Base-by-base conservation (phyloP, 139 green algal genomes). In the Chlamydomonas eustigma region DNA sequence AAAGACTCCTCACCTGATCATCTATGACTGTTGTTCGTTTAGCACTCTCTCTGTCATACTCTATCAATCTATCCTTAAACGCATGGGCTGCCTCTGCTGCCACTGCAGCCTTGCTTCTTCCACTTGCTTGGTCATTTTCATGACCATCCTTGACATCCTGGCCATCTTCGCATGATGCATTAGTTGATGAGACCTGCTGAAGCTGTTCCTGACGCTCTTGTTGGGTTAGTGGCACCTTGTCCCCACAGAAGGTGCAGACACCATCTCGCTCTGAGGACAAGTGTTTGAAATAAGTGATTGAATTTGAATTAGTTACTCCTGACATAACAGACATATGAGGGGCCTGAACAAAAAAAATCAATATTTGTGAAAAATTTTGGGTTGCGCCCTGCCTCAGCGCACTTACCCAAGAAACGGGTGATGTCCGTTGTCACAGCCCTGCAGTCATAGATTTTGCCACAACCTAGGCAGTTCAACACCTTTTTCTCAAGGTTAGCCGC, bases 11-110 rank as follows among this genome's bases (percentile, higher is more conserved):
- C 44, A 58, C 44, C 44, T 58, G 93, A 76, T 97, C 92, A 69
- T 98, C 94, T 37, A 97, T 90, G 3, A 98, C 93, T 0, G 81
- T 86, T 1, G 94, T 98, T 39, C 94, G 86, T 78, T 92, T 85
- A 2, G 92, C 87, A 0, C 69, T 71, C 58, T 96, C 83, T 33
- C 92, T 80, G 77, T 97, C 92, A 79, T 93, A 96, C 31, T 92
- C 83, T 33, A 94, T 85, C 37, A 92, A 66, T 52, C 83, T 76
- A 39, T 92, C 77, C 75, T 88, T 92, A 63, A 87, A 84, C 34
- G 36, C 77, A 1, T 70, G 1, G 2, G 82, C 82, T 4, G 76
- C 69, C 2, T 76, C 78, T 24, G 51, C 31, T 1, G 75, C 78
- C 22, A 51, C 12, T 22, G 12, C 44, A 28, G 44, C 44, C 22